Base-by-base conservation (phyloP, 768 basidiomycete species). In the Boletus vermiculosoides region DNA sequence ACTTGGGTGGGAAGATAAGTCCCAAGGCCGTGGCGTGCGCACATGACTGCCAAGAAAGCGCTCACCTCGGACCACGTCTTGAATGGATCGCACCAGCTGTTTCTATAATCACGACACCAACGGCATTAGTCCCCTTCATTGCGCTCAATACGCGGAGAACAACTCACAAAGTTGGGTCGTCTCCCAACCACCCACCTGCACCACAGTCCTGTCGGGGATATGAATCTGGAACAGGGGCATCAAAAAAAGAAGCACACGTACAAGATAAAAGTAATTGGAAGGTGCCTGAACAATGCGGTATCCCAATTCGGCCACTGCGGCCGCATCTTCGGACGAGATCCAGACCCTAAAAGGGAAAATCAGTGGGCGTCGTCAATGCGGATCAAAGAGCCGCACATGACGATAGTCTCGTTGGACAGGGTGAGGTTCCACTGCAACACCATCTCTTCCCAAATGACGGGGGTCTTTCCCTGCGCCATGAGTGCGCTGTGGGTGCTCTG, bases 381-480 rank as follows among this genome's bases (percentile, higher is more conserved):
- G 41, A 46, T 36, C 23, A 18, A 15, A 16, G 6, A 3, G 1
- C 10, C 62, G 8, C 33, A 77, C 76, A 80, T 71, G 49, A 80
- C 63, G 52, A 80, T 61, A 10, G 78, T 77, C 40, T 79, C 76
- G 34, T 77, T 76, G 22, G 63, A 63, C 1, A 82, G 70, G 0
- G 68, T 72, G 11, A 82, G 61, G 48, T 77, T 73, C 61, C 69
- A 72, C 20, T 63, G 31, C n/a, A 76, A 54, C 11, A 77, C 72
- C 79, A 83, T 80, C 58, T 85, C 84, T 75, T 94, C 86, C 88
- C 90, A 93, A 7, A 94, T 90, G 33, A 92, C 84, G 1, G 90
- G 86, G 0, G 81, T 87, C 73, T 93, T 94, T 0, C 85, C 86
- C 1, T 78, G 64, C 0, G 71, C 71, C 9, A 69, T 73, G 46